phyloP scores from a whole-genome alignment of 2,329 filamentous ascomycete genomes.

The Aspergillus sp. region DNA sequence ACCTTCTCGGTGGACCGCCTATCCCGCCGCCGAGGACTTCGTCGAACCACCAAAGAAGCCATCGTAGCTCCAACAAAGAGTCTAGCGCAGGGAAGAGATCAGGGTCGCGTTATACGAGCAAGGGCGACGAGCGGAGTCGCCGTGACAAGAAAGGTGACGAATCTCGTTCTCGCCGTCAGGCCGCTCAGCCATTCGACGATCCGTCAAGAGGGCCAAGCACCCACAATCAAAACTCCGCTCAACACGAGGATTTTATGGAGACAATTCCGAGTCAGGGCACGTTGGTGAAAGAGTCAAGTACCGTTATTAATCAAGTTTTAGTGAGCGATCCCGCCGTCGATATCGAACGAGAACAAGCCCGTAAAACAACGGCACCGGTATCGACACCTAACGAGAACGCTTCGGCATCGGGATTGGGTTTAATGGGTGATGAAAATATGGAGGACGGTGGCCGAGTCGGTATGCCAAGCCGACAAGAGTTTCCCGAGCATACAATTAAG shows the following conservation, averaged over 20 bases:
- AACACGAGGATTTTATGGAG: conserved; percentile 48
- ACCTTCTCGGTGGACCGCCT: conserved; percentile 62
- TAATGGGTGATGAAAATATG: conserved; percentile 52
- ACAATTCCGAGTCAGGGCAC: conserved; percentile 58
- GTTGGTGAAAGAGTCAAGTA: conserved; percentile 72
- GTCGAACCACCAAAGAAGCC: conserved; percentile 62
- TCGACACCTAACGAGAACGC: conserved; percentile 47
- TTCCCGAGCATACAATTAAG: conserved; percentile 58
- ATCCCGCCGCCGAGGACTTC: conserved; percentile 79
- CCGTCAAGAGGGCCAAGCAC: conserved; percentile 44
- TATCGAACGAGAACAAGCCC: conserved; percentile 68
- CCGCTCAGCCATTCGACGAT: conserved; percentile 47
- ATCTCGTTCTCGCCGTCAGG: conserved; percentile 47
- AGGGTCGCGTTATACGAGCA: conserved; percentile 43
- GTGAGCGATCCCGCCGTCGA: conserved; percentile 75
- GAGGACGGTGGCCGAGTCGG: conserved; percentile 42
- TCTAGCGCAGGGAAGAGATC: conserved; percentile 34
- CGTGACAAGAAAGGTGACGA: conserved; percentile 42
- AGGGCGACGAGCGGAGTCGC: conserved; percentile 40
- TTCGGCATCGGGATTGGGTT: conserved; percentile 48
- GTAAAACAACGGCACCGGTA: conserved; percentile 59
- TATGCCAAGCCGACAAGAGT: conserved; percentile 55
- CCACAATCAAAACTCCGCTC: conserved; percentile 33
- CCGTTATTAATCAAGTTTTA: conserved; percentile 74
- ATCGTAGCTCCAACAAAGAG: conserved; percentile 40